These are phyloP conservation scores for Lentinula sp. DNA, from an alignment of 768 basidiomycete species.

Conservation along the genomic window DNA sequence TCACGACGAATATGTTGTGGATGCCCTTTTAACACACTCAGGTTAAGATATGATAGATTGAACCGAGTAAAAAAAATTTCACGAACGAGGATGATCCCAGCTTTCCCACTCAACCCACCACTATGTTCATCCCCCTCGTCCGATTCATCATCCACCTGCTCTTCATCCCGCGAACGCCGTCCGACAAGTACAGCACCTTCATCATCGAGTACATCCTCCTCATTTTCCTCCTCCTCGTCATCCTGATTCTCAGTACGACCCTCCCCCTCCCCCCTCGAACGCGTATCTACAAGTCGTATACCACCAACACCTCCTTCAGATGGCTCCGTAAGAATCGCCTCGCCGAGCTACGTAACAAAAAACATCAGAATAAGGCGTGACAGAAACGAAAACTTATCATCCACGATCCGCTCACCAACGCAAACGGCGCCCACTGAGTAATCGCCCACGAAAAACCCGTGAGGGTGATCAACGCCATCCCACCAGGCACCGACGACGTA, in stretches of 20 bases:
- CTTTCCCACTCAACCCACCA: slow-evolving; percentile 63
- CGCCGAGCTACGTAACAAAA: slow-evolving; percentile 52
- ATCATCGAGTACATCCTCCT: slow-evolving; percentile 18
- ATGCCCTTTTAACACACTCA: slow-evolving; percentile 56
- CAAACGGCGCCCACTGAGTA: slow-evolving; percentile 89
- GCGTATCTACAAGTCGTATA: slow-evolving; percentile 40
- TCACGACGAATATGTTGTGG: slow-evolving; percentile 89
- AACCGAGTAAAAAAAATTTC: background rate
- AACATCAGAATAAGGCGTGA: background rate
- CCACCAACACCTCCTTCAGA: slow-evolving; percentile 22
- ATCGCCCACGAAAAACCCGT: slow-evolving; percentile 94
- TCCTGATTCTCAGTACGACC: background rate
- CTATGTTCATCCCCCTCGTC: slow-evolving; percentile 24
- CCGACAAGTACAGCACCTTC: slow-evolving; percentile 11
- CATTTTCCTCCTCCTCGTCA: slow-evolving; percentile 3
- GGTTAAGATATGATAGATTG: background rate
- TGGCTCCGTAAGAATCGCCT: slow-evolving; percentile 76
- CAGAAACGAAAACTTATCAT: background rate
- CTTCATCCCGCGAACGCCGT: slow-evolving; percentile 20
- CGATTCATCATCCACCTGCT: slow-evolving; percentile 17
- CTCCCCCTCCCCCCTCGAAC: slow-evolving; percentile 19
- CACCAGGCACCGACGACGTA: slow-evolving; percentile 59
- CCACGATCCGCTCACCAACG: slow-evolving; percentile 49
- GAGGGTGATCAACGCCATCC: slow-evolving; percentile 69
- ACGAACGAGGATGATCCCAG: slow-evolving; percentile 81